A percentile compares a stretch with the other conserved stretches of the same genome.
These are phyloP conservation scores for Bruguiera hainesii DNA, from an alignment of 441 rosid genomes.

Conservation along the genomic window DNA sequence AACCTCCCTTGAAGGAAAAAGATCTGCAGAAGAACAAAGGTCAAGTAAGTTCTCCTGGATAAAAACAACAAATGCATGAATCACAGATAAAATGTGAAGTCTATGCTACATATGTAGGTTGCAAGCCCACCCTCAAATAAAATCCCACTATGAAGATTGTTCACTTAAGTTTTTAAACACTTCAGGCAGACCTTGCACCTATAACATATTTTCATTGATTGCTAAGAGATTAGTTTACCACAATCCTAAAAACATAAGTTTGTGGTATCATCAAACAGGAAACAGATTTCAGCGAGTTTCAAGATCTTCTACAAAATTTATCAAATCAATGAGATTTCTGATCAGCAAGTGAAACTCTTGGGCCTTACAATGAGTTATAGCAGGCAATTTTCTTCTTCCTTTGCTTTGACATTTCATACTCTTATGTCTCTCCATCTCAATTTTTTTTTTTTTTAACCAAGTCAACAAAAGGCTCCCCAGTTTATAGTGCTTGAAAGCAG, in stretches of 20 bases:
- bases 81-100: not conserved
- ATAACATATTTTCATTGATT: not conserved
- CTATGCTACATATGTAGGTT: not conserved
- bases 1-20: constrained; percentile 79
- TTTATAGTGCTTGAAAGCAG: not conserved
- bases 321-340: not conserved
- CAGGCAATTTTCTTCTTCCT: not conserved
- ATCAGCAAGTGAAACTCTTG: constrained; percentile 7
- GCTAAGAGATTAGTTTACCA: constrained; percentile 5
- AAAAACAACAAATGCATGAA: not conserved
- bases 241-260: not conserved
- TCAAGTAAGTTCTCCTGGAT: constrained; percentile 9
- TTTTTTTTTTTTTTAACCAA: not conserved
- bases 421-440: not conserved
- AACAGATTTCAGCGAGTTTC: not conserved
- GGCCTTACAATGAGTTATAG: not conserved
- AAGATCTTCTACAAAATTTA: not conserved
- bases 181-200: not conserved
- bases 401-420: not conserved
- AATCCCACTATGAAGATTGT: not conserved
- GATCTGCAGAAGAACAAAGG: constrained; percentile 41
- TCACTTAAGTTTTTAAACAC: constrained; percentile 2
- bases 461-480: not conserved
- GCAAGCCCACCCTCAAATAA: not conserved
- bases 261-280: not conserved